phyloP scores from a whole-genome alignment of 148 eudicot species.

The Pouteria glomerata region DNA sequence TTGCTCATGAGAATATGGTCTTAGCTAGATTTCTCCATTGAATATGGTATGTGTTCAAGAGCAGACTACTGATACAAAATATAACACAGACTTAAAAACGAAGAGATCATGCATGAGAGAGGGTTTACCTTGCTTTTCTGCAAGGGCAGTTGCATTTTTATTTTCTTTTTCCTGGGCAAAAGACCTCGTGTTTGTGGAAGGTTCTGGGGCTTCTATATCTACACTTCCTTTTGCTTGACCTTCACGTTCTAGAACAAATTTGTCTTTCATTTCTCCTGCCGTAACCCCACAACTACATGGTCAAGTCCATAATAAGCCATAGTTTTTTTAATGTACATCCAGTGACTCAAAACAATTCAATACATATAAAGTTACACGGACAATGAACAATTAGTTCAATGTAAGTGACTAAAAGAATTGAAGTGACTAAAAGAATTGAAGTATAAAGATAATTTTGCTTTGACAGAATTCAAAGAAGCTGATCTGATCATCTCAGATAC shows the following conservation, averaged over 20 bases:
- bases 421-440: neutral
- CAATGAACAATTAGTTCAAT: neutral
- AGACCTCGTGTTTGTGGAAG: neutral
- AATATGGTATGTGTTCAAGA: neutral
- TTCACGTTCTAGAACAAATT: neutral
- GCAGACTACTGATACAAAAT: neutral
- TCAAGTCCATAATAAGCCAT: slow-evolving; percentile 3
- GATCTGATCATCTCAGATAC: too few relatives aligned
- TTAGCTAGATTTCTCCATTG: neutral
- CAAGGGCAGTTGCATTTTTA: neutral
- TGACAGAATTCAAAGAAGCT: too few relatives aligned
- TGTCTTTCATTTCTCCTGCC: neutral
- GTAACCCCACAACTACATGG: slow-evolving; percentile 1
- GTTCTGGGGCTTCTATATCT: neutral
- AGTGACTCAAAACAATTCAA: neutral
- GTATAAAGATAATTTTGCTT: too few relatives aligned
- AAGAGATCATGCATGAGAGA: neutral
- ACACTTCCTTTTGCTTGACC: neutral
- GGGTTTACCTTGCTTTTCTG: neutral
- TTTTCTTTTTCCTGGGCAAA: neutral
- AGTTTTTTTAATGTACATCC: neutral
- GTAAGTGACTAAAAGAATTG: neutral
- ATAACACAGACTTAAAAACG: neutral
- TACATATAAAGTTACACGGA: slow-evolving; percentile 3
- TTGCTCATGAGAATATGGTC: neutral